phyloP scores from a whole-genome alignment of 2,329 filamentous ascomycete genomes.

The Catunica adiposa region DNA sequence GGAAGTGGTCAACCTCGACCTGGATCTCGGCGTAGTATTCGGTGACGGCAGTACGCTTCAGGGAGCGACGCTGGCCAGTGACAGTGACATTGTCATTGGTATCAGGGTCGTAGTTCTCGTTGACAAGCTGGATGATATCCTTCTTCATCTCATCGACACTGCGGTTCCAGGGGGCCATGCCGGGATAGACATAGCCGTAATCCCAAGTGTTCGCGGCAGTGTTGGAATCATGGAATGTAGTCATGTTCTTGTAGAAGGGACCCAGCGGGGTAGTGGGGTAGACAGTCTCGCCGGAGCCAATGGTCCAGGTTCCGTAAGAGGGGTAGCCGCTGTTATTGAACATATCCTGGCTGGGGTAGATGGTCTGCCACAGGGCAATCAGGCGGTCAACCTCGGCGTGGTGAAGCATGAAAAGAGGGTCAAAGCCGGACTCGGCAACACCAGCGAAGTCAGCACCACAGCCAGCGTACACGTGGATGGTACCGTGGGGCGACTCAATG shows the following conservation, averaged over 20 bases:
- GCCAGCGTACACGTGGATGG: slow-evolving; percentile 26
- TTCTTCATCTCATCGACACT: slow-evolving; percentile 19
- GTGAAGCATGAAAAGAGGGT: slow-evolving; percentile 32
- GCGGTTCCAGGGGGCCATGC: slow-evolving; percentile 23
- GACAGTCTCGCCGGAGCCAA: slow-evolving; percentile 24
- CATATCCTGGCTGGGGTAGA: slow-evolving; percentile 23
- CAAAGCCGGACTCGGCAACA: slow-evolving; percentile 28
- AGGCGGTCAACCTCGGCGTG: slow-evolving; percentile 47
- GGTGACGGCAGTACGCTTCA: slow-evolving; percentile 5
- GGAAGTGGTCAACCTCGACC: slow-evolving; percentile 23
- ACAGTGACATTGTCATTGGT: neutral
- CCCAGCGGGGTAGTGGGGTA: slow-evolving; percentile 30
- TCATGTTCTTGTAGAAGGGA: slow-evolving; percentile 30
- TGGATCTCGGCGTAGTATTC: slow-evolving; percentile 22
- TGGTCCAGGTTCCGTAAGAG: slow-evolving; percentile 26
- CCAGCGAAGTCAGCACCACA: slow-evolving; percentile 27
- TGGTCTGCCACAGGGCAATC: slow-evolving; percentile 38
- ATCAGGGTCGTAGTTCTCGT: slow-evolving; percentile 20
- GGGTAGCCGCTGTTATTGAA: slow-evolving; percentile 22
- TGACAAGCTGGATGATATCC: slow-evolving; percentile 21
- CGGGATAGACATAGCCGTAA: slow-evolving; percentile 27
- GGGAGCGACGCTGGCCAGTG: neutral
- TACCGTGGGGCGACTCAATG: slow-evolving; percentile 29
- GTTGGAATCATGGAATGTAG: slow-evolving; percentile 27
- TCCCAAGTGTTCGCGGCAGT: slow-evolving; percentile 21